phyloP scores from a whole-genome alignment of 1,284 basidiomycete species.

The Ganoderma boninense region DNA sequence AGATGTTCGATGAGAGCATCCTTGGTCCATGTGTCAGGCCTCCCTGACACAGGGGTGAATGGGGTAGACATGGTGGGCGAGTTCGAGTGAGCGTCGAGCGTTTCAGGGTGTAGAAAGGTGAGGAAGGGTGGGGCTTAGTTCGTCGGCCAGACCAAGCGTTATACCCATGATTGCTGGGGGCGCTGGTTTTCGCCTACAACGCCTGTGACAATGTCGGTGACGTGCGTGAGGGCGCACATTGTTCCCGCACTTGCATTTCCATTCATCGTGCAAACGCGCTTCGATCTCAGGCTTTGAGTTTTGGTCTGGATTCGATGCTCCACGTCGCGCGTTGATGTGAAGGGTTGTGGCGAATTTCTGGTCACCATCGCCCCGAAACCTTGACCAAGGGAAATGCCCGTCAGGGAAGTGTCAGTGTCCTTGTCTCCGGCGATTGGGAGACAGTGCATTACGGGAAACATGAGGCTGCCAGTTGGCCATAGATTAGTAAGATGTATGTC shows the following conservation, averaged over 20 bases:
- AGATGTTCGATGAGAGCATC: constrained; percentile 12
- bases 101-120: neutral
- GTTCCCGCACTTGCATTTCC: neutral
- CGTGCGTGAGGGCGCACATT: neutral
- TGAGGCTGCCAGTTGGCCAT: neutral
- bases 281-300: neutral
- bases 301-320: neutral
- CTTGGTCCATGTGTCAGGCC: constrained; percentile 5
- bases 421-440: neutral
- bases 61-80: neutral
- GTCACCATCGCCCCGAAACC: neutral
- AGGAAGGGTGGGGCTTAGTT: neutral
- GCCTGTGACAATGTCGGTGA: neutral
- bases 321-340: neutral
- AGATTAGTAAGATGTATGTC: neutral
- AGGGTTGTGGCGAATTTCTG: neutral
- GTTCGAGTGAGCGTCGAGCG: neutral
- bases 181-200: neutral
- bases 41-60: constrained; percentile 7
- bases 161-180: neutral
- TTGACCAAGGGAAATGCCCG: neutral
- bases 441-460: neutral
- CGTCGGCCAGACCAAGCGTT: neutral
- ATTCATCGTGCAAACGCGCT: neutral
- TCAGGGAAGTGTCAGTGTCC: neutral